Base-by-base conservation (phyloP, 208 protist genomes). In the Vickermania ingenoplastis region DNA sequence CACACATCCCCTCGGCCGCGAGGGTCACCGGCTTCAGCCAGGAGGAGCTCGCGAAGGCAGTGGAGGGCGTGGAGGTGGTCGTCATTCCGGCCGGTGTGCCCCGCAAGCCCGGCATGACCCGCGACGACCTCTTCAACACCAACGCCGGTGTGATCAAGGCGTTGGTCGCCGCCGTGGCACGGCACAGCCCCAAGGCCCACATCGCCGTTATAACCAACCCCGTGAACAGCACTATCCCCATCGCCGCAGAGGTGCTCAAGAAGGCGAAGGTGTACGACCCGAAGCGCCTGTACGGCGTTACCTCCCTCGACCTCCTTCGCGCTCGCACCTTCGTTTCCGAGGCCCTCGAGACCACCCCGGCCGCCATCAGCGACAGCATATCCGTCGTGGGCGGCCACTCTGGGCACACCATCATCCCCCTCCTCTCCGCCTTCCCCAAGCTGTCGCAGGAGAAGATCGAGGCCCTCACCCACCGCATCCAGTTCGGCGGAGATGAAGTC, bases 21-120 rank as follows among this genome's bases (percentile, higher is more conserved):
- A 78, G 85, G 49, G 91, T 94, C 3, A 61, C 69, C 2, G 83
- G 91, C 36, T 90, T 82, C 59, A 69, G 59, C 23, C 66, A 75
- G 13, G 89, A 86, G 1, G 67, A 91, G 14, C 67, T 90, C 4
- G 71, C 77, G 5, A 75, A 88, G 45, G 81, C 88, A 0, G 63
- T 97, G 54, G 60, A 75, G 1, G 91, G 76, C 25, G 73, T 63
- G 23, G 81, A 97, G 31, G 65, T 98, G 52, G 93, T 97, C 29
- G 66, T 98, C 28, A 95, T 98, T 73, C 89, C 91, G 5, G 96
- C 94, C 24, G 95, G 95, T 57, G 92, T 98, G 22, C 93, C 96
- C 3, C 93, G 96, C 72, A 97, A 97, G 77, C 96, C 96, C 3
- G 91, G 89, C 48, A 98, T 98, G 96, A 96, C 89, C 45, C 91